Percentiles rank a stretch among this genome's conserved stretches.
phyloP scores from a whole-genome alignment of 176 grass and related monocot species.

The Triticum dicoccoides region DNA sequence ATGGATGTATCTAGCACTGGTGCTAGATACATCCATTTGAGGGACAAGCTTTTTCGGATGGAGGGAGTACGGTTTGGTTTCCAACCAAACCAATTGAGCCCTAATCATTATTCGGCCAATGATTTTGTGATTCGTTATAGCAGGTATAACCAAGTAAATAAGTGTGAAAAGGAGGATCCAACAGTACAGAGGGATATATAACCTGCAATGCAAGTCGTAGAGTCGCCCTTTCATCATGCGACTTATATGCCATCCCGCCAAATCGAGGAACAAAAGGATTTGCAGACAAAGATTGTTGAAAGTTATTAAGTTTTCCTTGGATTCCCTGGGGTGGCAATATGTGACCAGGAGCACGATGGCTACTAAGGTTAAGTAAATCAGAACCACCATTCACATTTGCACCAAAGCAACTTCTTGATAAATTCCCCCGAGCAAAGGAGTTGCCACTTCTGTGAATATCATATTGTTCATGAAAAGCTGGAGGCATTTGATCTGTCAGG shows the following conservation, averaged over 20 bases:
- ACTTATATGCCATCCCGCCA: conserved; percentile 53
- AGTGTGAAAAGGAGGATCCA: background rate
- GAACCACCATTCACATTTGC: conserved; percentile 46
- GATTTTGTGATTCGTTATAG: background rate
- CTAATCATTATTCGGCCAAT: background rate
- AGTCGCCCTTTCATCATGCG: conserved; percentile 72
- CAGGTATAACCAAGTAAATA: background rate
- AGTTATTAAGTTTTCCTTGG: conserved; percentile 22
- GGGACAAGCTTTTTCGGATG: no score
- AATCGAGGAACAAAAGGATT: conserved; percentile 46
- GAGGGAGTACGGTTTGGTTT: no score
- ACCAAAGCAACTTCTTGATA: conserved; percentile 36
- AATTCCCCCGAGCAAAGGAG: conserved; percentile 32
- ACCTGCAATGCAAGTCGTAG: conserved; percentile 84
- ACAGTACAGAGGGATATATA: conserved; percentile 7
- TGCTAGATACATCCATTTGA: no score
- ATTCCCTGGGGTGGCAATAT: conserved; percentile 22
- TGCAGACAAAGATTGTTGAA: conserved; percentile 47
- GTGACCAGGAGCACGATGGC: conserved; percentile 27
- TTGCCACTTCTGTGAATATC: conserved; percentile 31
- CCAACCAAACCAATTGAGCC: no score
- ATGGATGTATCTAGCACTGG: no score
- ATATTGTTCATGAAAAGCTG: conserved; percentile 41
- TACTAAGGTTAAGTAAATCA: conserved; percentile 66
- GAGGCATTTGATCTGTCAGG: conserved; percentile 25